These are phyloP conservation scores for Pythium angustatum DNA, from an alignment of 352 stramenopile species.

Conservation along the genomic window DNA sequence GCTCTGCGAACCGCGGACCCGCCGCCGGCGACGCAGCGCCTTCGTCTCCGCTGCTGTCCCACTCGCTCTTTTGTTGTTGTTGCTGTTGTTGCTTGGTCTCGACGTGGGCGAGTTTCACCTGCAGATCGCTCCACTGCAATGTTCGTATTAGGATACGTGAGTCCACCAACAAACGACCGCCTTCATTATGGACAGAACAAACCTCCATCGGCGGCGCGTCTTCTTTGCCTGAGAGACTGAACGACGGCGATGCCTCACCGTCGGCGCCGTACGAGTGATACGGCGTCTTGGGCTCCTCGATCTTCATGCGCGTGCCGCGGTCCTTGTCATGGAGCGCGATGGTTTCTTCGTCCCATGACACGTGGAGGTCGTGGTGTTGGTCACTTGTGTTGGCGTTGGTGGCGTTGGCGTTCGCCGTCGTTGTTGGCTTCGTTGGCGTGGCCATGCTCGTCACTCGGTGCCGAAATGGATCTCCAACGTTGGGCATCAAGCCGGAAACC, in stretches of 20 bases:
- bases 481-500: not conserved
- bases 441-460: not conserved
- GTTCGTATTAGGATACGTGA: not conserved
- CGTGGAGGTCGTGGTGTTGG: constrained; percentile 30
- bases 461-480: not conserved
- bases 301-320: constrained; percentile 92
- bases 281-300: constrained; percentile 93
- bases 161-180: not conserved
- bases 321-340: constrained; percentile 91
- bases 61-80: constrained; percentile 48
- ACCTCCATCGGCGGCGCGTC: constrained; percentile 44
- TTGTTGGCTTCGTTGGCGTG: not conserved
- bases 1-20: constrained; percentile 34
- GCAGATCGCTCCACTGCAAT: constrained; percentile 64
- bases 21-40: constrained; percentile 7
- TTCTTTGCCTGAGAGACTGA: constrained; percentile 53
- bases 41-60: constrained; percentile 61
- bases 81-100: constrained; percentile 29
- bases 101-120: constrained; percentile 61
- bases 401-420: too few species aligned
- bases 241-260: constrained; percentile 43
- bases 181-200: not conserved
- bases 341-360: constrained; percentile 92
- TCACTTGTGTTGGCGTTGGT: constrained; percentile 2
- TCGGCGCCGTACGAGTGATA: constrained; percentile 76